Conservation (phyloP, 2,329 filamentous ascomycete genomes). For the Chaetomium strumarium region DNA sequence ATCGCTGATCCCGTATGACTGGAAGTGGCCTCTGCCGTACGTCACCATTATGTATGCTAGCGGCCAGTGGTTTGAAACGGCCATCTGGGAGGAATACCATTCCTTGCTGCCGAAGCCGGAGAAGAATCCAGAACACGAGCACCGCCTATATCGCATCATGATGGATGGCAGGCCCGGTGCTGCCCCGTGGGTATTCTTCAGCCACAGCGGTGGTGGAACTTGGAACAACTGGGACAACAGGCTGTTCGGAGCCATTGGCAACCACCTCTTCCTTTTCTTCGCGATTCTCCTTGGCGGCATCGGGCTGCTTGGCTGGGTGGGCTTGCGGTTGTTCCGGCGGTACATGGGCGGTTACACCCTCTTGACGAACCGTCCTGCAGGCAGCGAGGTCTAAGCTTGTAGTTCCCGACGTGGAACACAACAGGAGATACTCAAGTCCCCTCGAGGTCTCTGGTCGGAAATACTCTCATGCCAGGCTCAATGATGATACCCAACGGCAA, state of each 20-base stretch:
- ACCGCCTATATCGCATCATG: constrained; percentile 23
- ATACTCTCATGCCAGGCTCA: too few relatives aligned
- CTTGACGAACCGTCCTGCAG: constrained; percentile 4
- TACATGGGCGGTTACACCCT: constrained; percentile 13
- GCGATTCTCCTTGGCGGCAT: constrained; percentile 7
- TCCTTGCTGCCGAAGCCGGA: constrained; percentile 13
- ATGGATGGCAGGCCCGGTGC: constrained; percentile 23
- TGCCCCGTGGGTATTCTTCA: constrained; percentile 25
- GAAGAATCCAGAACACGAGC: constrained; percentile 12
- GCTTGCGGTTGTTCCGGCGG: constrained; percentile 2
- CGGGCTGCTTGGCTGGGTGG: constrained; percentile 3
- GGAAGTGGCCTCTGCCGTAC: constrained; percentile 24
- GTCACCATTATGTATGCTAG: constrained; percentile 24
- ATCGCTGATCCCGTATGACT: constrained; percentile 19
- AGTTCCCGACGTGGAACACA: not conserved
- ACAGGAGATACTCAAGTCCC: too few relatives aligned
- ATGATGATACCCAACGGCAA: too few relatives aligned
- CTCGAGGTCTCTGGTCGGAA: too few relatives aligned
- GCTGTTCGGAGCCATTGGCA: constrained; percentile 22
- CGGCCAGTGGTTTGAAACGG: constrained; percentile 27
- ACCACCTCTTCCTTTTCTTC: constrained; percentile 21
- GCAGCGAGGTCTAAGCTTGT: constrained; percentile 2
- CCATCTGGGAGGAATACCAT: constrained; percentile 26
- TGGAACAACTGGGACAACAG: constrained; percentile 27
- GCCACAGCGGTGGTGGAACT: constrained; percentile 24